Evolutionary conservation across 352 stramenopile genomes (phyloP), one percentile per base, ranked within the genome.

Genomic region (Globisporangium sylvaticum): DNA sequence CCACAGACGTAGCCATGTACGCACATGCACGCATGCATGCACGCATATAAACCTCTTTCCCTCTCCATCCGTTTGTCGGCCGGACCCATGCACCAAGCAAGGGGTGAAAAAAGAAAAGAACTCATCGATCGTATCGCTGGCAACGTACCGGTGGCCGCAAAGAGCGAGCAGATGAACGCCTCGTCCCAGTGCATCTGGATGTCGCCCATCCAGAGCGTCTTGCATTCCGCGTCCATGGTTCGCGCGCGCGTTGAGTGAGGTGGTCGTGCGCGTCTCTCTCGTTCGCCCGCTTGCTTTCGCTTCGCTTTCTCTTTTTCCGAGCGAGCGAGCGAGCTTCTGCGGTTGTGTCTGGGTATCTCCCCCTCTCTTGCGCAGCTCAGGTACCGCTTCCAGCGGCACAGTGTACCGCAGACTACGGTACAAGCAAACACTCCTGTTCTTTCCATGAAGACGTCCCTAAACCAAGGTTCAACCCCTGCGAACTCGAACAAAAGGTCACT

Each of bases 181-280:
- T 97, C 91, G 69, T 96, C 90, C 91, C 91, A 97, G 69, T 94
- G 72, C 75, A 89, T 87, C 76, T 97, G 89, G 70, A 96, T 91
- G 76, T 94, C 88, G 68, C 88, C 88, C 83, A 96, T 95, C 88
- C 88, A 96, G 34, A 96, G 78, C 67, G 88, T 96, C 83, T 94
- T 93, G 83, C 85, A 94, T 22, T 89, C 81, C 34, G 61, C 56
- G 52, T 79, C 77, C 72, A 80, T 79, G 63, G 55, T 59, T 46
- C 15, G 18, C 54, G 8, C 29, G 46, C 22, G 42, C 18, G 42
- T 22, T 22, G 42, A 50, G 15, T 27, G 18, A 8, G 24, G 20
- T 22, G 48, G 9, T 54, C 31, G 37, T 60, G 64, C 27, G 39
- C 29, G 24, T 54, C n/a, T 32, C 62, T 32, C 52, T 68, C 65